Percentiles rank a stretch among this genome's conserved stretches.
Conservation (phyloP, 805 yeast genomes). For the Wickerhamiella sorbophila region DNA sequence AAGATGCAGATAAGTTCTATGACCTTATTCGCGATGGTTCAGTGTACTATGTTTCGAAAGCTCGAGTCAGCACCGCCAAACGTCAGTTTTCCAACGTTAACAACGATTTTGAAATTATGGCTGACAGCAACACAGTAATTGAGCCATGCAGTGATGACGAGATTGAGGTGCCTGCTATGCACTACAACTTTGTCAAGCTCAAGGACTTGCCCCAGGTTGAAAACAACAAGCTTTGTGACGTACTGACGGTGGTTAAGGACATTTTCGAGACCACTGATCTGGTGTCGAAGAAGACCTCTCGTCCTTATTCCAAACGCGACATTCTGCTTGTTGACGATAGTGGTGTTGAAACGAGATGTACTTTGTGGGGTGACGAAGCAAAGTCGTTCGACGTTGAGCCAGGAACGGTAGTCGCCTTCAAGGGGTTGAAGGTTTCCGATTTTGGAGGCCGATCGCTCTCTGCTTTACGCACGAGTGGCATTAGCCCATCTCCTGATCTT, state of each 20-base stretch:
- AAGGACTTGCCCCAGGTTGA: conserved; percentile 33
- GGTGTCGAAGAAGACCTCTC: conserved; percentile 75
- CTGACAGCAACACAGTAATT: conserved; percentile 66
- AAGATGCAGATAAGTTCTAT: conserved; percentile 64
- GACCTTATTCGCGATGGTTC: conserved; percentile 74
- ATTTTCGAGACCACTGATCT: conserved; percentile 66
- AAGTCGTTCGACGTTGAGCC: conserved; percentile 50
- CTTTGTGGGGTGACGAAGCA: conserved; percentile 86
- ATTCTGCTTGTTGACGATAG: conserved; percentile 74
- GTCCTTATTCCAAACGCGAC: conserved; percentile 86
- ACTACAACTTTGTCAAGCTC: conserved; percentile 60
- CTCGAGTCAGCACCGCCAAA: conserved; percentile 67
- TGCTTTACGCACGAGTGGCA: conserved; percentile 61
- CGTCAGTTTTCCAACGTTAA: conserved; percentile 70
- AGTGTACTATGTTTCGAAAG: conserved; percentile 64
- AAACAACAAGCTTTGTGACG: conserved; percentile 58
- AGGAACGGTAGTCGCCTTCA: conserved; percentile 68
- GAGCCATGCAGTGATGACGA: conserved; percentile 46
- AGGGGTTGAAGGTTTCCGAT: conserved; percentile 80
- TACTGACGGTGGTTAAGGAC: conserved; percentile 69
- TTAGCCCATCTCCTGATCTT: conserved; percentile 72
- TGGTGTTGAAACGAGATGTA: conserved; percentile 57
- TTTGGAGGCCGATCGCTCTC: conserved; percentile 78
- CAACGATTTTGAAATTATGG: conserved; percentile 75
- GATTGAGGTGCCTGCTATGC: conserved; percentile 56